phyloP scores from a whole-genome alignment of 805 yeast species.

The Danielozyma ontarioensis region DNA sequence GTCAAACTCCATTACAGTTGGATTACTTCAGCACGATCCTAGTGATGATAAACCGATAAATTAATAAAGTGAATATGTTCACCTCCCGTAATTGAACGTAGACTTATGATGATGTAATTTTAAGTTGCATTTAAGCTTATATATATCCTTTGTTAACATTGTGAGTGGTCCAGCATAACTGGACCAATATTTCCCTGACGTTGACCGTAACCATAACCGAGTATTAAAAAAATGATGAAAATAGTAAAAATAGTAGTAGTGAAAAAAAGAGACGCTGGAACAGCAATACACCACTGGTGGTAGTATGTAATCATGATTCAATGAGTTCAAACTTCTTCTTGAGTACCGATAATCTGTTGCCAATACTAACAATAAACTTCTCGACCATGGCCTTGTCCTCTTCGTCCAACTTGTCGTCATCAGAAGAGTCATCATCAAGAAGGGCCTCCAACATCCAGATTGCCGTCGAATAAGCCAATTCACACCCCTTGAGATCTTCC shows the following conservation, averaged over 20 bases:
- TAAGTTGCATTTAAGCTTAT: too few relatives aligned
- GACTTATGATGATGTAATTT: too few relatives aligned
- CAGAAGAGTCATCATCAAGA: conserved; percentile 43
- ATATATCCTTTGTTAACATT: too few relatives aligned
- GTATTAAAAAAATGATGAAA: too few relatives aligned
- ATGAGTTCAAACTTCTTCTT: conserved; percentile 45
- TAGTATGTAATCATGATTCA: too few relatives aligned
- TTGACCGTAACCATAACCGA: too few relatives aligned
- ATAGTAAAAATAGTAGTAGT: too few relatives aligned
- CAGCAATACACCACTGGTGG: too few relatives aligned
- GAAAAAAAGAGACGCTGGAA: too few relatives aligned
- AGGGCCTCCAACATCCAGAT: conserved; percentile 94
- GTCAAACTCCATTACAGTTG: conserved; percentile 37
- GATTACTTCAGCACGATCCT: conserved; percentile 27
- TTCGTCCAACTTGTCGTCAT: conserved; percentile 50
- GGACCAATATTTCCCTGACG: too few relatives aligned
- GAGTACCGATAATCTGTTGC: conserved; percentile 69
- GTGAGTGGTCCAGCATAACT: too few relatives aligned
- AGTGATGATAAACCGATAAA: not conserved
- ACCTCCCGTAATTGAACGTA: too few relatives aligned
- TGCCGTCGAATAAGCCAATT: conserved; percentile 82
- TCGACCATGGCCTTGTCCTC: conserved; percentile 75
- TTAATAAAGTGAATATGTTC: not conserved
- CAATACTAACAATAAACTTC: conserved; percentile 76
- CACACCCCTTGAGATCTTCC: conserved; percentile 72